A percentile compares a stretch with the other conserved stretches of the same genome.
Evolutionary conservation across 1,284 basidiomycete species (phyloP).

Genomic region (Marasmius sp.): DNA sequence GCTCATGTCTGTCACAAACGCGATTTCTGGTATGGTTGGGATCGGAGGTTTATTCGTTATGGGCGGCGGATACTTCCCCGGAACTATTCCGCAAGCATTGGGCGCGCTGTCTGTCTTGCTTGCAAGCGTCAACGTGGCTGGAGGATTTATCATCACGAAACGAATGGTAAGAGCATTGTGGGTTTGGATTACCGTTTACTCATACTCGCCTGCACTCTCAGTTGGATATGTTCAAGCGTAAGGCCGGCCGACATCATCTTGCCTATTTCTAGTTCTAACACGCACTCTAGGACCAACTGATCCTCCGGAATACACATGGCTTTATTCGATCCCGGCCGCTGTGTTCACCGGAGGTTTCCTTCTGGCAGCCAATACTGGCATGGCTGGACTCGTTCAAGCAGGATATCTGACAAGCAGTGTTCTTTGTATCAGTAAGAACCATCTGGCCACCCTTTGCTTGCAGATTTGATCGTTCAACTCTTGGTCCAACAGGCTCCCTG

Average conservation of each 20-base stretch:
- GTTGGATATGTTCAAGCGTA: conserved; percentile 85
- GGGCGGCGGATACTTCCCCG: conserved; percentile 83
- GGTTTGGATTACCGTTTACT: conserved; percentile 9
- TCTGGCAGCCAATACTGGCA: conserved; percentile 76
- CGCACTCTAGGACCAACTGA: conserved; percentile 62
- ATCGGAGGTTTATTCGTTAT: conserved; percentile 85
- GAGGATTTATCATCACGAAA: conserved; percentile 83
- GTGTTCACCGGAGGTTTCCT: conserved; percentile 82
- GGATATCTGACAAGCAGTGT: conserved; percentile 82
- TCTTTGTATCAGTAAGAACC: conserved; percentile 69
- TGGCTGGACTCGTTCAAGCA: conserved; percentile 83
- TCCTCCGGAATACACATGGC: conserved; percentile 82
- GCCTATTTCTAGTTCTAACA: background rate
- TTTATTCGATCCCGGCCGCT: conserved; percentile 75
- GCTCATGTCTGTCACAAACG: conserved; percentile 84
- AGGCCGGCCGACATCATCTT: conserved; percentile 17
- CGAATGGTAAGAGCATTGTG: conserved; percentile 52
- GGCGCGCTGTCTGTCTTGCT: conserved; percentile 80
- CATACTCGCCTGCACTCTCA: background rate
- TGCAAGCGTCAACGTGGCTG: conserved; percentile 82
- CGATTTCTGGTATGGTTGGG: conserved; percentile 76
- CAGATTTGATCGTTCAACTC: conserved; percentile 1
- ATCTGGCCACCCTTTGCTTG: background rate
- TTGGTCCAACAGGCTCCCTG: conserved; percentile 54
- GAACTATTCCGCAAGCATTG: conserved; percentile 74